These are phyloP conservation scores for Agrostemma githago DNA, from an alignment of 148 eudicot species.

Conservation along the genomic window DNA sequence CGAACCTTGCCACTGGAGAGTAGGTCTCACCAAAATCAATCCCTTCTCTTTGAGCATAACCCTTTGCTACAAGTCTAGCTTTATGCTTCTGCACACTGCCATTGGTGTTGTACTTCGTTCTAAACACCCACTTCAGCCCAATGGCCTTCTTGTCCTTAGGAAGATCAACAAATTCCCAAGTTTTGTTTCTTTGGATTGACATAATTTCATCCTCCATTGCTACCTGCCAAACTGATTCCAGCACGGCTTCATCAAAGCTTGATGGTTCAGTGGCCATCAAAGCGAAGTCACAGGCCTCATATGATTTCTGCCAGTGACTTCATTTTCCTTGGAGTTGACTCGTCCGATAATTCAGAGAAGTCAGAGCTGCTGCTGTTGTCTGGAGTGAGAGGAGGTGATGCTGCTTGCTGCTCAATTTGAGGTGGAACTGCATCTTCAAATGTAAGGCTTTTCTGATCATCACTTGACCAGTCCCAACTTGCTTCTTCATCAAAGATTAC, in stretches of 20 bases:
- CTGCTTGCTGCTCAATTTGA: neutral
- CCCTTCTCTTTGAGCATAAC: neutral
- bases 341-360: neutral
- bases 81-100: neutral
- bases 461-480: neutral
- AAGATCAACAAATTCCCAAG: slow-evolving; percentile 10
- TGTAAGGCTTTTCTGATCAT: neutral
- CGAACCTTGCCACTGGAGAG: neutral
- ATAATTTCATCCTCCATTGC: slow-evolving; percentile 15
- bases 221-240: neutral
- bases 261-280: neutral
- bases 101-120: neutral
- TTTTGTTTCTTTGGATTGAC: slow-evolving; percentile 2
- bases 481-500: slow-evolving; percentile 14
- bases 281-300: slow-evolving; percentile 1
- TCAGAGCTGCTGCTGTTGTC: neutral
- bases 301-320: neutral
- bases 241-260: slow-evolving; percentile 6
- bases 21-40: slow-evolving; percentile 5
- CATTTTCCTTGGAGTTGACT: neutral
- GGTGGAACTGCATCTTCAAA: neutral
- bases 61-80: neutral
- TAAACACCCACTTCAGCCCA: slow-evolving; percentile 1
- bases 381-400: neutral
- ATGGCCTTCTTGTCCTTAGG: neutral